Evolutionary conservation across 495 filamentous ascomycete species (phyloP).

Genomic region (Geopyxis carbonaria): DNA sequence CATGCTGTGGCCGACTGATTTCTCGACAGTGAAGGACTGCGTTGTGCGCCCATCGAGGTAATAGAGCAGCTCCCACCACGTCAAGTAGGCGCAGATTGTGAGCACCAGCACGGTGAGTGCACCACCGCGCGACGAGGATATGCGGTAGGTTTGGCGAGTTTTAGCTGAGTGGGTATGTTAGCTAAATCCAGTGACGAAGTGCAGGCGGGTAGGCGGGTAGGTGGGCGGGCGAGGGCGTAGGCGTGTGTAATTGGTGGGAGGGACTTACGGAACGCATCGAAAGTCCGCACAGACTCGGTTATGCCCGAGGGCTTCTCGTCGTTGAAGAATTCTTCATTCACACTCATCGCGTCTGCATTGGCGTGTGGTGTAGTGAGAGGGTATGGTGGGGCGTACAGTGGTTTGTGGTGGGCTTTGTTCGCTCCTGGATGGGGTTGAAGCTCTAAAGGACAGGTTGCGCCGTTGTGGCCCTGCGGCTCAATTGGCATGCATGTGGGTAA

Average conservation of each 20-base stretch:
- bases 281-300: too few relatives aligned
- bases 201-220: slow-evolving; percentile 1
- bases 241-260: slow-evolving; percentile 2
- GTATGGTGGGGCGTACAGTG: neutral
- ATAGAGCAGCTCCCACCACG: slow-evolving; percentile 55
- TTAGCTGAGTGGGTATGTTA: slow-evolving; percentile 48
- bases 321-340: slow-evolving; percentile 26
- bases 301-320: slow-evolving; percentile 15
- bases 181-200: slow-evolving; percentile 9
- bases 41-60: slow-evolving; percentile 72
- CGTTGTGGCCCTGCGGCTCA: too few relatives aligned
- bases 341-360: slow-evolving; percentile 8
- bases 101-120: slow-evolving; percentile 83
- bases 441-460: too few relatives aligned
- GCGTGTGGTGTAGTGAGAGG: slow-evolving; percentile 2
- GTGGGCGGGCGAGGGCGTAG: neutral
- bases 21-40: slow-evolving; percentile 88
- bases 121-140: slow-evolving; percentile 63
- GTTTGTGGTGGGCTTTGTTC: too few relatives aligned
- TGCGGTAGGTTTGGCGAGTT: slow-evolving; percentile 70
- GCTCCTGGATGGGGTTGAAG: too few relatives aligned
- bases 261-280: slow-evolving; percentile 89
- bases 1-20: slow-evolving; percentile 67
- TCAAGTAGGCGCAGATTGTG: slow-evolving; percentile 50
- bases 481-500: too few relatives aligned